Percentiles rank a stretch among this genome's conserved stretches.
Evolutionary conservation across 805 yeast species (phyloP).

Genomic region (Candida parachauliodes): DNA sequence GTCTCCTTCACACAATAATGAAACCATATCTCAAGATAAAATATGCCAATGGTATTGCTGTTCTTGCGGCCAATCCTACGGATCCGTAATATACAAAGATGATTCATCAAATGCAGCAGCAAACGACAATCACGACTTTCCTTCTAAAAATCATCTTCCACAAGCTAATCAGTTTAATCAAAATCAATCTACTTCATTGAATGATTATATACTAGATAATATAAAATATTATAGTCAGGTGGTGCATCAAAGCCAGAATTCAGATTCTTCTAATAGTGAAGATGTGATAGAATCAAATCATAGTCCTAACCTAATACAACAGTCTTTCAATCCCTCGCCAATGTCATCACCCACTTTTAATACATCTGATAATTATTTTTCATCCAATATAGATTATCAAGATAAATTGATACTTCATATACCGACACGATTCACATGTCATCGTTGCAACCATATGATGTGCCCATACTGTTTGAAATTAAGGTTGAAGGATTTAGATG

Average conservation of each 20-base stretch:
- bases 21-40: constrained; percentile 17
- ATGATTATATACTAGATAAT: constrained; percentile 10
- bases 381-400: constrained; percentile 1
- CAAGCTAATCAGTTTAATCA: no score
- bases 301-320: not conserved
- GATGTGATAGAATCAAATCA: not conserved
- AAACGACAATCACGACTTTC: constrained; percentile 1
- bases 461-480: constrained; percentile 39
- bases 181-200: not conserved
- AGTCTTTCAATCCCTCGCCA: not conserved
- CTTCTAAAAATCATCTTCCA: no score
- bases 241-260: constrained; percentile 1
- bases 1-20: no score
- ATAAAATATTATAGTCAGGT: constrained; percentile 5
- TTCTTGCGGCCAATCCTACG: constrained; percentile 37
- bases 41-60: constrained; percentile 44
- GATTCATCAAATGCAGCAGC: constrained; percentile 1
- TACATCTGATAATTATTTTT: not conserved
- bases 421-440: constrained; percentile 35
- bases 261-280: not conserved
- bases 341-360: constrained; percentile 5
- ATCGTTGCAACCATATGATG: constrained; percentile 40
- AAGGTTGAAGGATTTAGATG: constrained; percentile 26
- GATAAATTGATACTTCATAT: constrained; percentile 21
- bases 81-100: constrained; percentile 24